Evolutionary conservation across 352 stramenopile species (phyloP).

Genomic region (Pythium rishiriense): DNA sequence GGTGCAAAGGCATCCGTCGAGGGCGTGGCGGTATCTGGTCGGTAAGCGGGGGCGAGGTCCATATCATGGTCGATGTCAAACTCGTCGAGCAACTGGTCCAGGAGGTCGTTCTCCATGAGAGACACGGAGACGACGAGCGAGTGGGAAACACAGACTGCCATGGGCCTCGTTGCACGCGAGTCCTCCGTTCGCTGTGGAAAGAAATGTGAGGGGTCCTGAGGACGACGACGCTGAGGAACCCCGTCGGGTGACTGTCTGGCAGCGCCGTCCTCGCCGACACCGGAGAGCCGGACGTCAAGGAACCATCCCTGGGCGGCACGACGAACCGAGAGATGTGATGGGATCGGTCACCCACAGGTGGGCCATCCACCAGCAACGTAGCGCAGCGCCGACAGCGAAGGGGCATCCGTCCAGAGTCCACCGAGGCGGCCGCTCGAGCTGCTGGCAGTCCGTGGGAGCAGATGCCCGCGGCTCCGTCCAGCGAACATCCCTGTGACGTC

Average conservation of each 20-base stretch:
- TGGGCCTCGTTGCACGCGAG: not conserved
- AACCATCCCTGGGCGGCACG: not conserved
- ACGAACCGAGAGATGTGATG: conserved; percentile 12
- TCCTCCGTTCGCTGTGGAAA: not conserved
- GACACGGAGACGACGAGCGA: conserved; percentile 13
- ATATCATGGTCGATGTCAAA: conserved; percentile 17
- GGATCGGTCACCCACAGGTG: not conserved
- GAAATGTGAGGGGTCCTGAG: not conserved
- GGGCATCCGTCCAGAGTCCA: not conserved
- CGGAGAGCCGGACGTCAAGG: conserved; percentile 8
- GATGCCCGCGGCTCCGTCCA: not conserved
- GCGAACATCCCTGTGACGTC: not conserved
- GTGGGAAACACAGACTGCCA: conserved; percentile 9
- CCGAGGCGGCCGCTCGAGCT: not conserved
- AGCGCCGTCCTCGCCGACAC: not conserved
- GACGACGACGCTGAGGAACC: not conserved
- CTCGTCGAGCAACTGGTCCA: conserved; percentile 18
- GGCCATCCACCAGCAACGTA: conserved; percentile 1
- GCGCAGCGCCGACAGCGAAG: not conserved
- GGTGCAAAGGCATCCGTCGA: too few species aligned
- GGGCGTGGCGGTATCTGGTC: too few species aligned
- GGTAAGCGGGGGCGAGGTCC: too few species aligned
- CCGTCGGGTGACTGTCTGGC: not conserved
- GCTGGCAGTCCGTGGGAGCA: not conserved
- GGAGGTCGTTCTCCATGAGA: conserved; percentile 15